Evolutionary conservation across 2,329 filamentous ascomycete species (phyloP).

Genomic region (Ophiostoma sp.): DNA sequence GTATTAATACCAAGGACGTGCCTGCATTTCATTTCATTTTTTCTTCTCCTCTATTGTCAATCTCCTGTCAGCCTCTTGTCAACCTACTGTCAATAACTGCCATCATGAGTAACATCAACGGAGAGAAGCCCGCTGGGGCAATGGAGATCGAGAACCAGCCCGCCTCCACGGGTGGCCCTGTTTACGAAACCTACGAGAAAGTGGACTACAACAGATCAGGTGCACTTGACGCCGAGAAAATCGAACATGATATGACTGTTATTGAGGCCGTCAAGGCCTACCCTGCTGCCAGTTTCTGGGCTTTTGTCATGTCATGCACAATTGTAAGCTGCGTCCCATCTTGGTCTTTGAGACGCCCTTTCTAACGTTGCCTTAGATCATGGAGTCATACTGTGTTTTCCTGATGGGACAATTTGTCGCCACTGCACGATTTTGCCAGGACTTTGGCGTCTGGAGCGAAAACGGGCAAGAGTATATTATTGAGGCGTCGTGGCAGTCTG

Average conservation of each 20-base stretch:
- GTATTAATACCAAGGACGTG: neutral
- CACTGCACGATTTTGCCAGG: slow-evolving; percentile 40
- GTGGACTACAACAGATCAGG: slow-evolving; percentile 33
- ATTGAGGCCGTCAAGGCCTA: slow-evolving; percentile 35
- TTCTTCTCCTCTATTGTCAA: neutral
- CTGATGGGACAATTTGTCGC: slow-evolving; percentile 56
- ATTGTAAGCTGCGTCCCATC: slow-evolving; percentile 36
- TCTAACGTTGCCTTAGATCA: slow-evolving; percentile 35
- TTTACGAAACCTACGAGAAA: slow-evolving; percentile 1
- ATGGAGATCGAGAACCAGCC: slow-evolving; percentile 1
- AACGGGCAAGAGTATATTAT: slow-evolving; percentile 37
- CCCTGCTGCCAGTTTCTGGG: slow-evolving; percentile 38
- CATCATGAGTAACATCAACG: neutral
- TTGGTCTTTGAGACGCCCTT: neutral
- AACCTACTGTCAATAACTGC: neutral
- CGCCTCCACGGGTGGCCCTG: neutral
- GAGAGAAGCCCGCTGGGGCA: neutral
- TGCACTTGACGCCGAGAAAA: slow-evolving; percentile 53
- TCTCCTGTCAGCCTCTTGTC: neutral
- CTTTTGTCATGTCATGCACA: slow-evolving; percentile 38
- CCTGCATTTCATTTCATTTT: neutral
- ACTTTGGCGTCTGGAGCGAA: slow-evolving; percentile 42
- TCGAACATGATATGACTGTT: slow-evolving; percentile 35
- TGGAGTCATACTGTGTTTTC: slow-evolving; percentile 61
- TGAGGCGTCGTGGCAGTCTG: slow-evolving; percentile 52